Percentiles rank a stretch among this genome's conserved stretches.
These are phyloP conservation scores for Alnus rubra DNA, from an alignment of 306 rosid species.

Conservation along the genomic window DNA sequence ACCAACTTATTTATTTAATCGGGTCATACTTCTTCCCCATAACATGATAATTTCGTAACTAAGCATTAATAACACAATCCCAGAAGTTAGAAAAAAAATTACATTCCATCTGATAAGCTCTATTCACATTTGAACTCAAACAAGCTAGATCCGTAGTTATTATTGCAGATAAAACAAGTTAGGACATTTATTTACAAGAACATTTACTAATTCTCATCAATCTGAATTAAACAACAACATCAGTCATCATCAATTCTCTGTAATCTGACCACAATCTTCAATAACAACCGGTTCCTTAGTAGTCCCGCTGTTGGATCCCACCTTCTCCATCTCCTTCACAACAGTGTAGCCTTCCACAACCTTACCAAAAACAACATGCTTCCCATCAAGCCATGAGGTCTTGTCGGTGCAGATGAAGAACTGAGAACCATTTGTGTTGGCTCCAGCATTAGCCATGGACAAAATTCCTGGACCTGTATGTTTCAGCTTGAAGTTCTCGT, in stretches of 20 bases:
- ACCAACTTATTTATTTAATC: no score
- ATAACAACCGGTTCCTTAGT: conserved; percentile 62
- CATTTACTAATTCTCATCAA: neutral
- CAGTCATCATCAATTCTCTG: conserved; percentile 20
- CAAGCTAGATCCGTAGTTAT: no score
- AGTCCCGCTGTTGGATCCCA: conserved; percentile 58
- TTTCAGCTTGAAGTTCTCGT: conserved; percentile 73
- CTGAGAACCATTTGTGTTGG: conserved; percentile 80
- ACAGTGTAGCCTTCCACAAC: conserved; percentile 70
- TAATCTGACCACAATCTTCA: conserved; percentile 76
- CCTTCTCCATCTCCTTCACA: conserved; percentile 76
- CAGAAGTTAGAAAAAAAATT: no score
- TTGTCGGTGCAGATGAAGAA: conserved; percentile 65
- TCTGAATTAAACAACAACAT: neutral
- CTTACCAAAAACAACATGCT: conserved; percentile 91
- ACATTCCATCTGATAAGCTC: no score
- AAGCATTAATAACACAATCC: no score
- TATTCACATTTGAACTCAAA: no score
- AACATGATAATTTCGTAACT: no score
- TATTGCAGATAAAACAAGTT: neutral
- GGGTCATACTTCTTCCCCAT: no score
- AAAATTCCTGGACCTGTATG: conserved; percentile 81
- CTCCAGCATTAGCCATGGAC: conserved; percentile 91
- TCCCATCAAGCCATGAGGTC: conserved; percentile 82
- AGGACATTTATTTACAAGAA: neutral